A percentile compares a stretch with the other conserved stretches of the same genome.
These are phyloP conservation scores for Geotrichum australiense DNA, from an alignment of 1,139 yeast species.

Conservation along the genomic window DNA sequence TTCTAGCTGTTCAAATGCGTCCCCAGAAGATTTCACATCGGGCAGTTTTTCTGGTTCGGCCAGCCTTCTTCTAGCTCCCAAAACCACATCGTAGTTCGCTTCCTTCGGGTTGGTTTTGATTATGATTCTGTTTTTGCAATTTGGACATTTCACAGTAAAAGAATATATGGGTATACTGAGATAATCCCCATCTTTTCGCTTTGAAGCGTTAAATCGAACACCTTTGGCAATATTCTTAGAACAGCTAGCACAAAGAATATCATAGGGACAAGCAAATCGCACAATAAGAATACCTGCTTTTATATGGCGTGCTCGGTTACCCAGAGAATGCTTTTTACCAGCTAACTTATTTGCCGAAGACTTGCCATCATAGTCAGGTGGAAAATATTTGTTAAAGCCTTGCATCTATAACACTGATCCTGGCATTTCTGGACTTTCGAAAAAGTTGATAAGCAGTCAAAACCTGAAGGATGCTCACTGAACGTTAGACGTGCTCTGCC, in stretches of 20 bases:
- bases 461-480: neutral
- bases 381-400: slow-evolving; percentile 34
- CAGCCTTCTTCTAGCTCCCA: slow-evolving; percentile 24
- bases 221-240: slow-evolving; percentile 30
- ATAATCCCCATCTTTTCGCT: slow-evolving; percentile 29
- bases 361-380: slow-evolving; percentile 35
- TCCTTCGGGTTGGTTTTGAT: slow-evolving; percentile 34
- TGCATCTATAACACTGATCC: slow-evolving; percentile 12
- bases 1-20: slow-evolving; percentile 24
- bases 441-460: neutral
- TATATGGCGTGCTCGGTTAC: slow-evolving; percentile 27
- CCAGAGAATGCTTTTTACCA: slow-evolving; percentile 26
- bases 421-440: neutral
- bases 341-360: slow-evolving; percentile 29
- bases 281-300: slow-evolving; percentile 28
- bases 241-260: slow-evolving; percentile 29
- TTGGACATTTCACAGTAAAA: slow-evolving; percentile 30
- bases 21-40: neutral
- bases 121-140: slow-evolving; percentile 26
- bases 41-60: neutral
- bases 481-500: neutral
- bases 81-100: slow-evolving; percentile 26
- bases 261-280: slow-evolving; percentile 33
- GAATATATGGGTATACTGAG: slow-evolving; percentile 31
- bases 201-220: slow-evolving; percentile 32